Evolutionary conservation across 768 basidiomycete species (phyloP).

Genomic region (Hygrocybe punicea): DNA sequence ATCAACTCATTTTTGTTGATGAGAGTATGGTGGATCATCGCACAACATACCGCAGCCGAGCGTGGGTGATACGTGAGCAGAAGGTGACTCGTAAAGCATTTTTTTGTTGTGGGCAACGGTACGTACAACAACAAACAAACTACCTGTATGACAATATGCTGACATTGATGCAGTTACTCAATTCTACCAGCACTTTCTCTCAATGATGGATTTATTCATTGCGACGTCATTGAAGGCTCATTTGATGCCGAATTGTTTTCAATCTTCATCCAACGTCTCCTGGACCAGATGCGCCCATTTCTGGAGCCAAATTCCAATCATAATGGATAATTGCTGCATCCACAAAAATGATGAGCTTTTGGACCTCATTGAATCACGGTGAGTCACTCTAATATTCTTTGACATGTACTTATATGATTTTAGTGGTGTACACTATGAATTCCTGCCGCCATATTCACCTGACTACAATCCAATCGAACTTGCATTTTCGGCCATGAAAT

Average conservation of each 20-base stretch:
- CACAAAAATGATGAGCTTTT: constrained; percentile 18
- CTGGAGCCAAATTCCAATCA: constrained; percentile 29
- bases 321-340: constrained; percentile 39
- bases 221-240: constrained; percentile 4
- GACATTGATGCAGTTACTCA: neutral
- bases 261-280: too few relatives aligned
- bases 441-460: constrained; percentile 28
- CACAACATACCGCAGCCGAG: constrained; percentile 11
- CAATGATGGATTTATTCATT: constrained; percentile 3
- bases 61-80: neutral
- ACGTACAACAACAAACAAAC: neutral
- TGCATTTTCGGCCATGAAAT: constrained; percentile 23
- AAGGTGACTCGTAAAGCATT: constrained; percentile 14
- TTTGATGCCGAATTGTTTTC: neutral
- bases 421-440: too few relatives aligned
- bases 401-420: constrained; percentile 6
- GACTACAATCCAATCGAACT: constrained; percentile 32
- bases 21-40: constrained; percentile 3
- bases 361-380: neutral
- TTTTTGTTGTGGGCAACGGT: constrained; percentile 1
- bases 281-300: too few relatives aligned
- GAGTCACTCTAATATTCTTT: neutral
- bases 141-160: too few relatives aligned
- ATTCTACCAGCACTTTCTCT: constrained; percentile 3
- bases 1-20: too few relatives aligned